These are phyloP conservation scores for Ganoderma lingzhi DNA, from an alignment of 1,284 basidiomycete genomes.

Conservation along the genomic window DNA sequence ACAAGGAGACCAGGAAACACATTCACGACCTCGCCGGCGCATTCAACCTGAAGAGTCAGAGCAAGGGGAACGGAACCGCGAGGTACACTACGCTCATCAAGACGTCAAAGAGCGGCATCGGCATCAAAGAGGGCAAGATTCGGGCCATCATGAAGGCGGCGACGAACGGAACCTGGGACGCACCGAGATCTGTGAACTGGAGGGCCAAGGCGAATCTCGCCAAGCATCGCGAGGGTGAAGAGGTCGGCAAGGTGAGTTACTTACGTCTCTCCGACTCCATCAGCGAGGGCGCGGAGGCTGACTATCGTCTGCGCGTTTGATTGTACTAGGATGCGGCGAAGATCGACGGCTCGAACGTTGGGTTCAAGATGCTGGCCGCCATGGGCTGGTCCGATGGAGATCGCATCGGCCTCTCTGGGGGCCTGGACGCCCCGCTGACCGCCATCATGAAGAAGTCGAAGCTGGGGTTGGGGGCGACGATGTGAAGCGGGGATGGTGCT, in stretches of 20 bases:
- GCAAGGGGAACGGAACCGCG: slow-evolving; percentile 69
- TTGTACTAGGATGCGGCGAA: slow-evolving; percentile 61
- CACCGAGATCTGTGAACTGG: slow-evolving; percentile 40
- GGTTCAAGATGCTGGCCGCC: slow-evolving; percentile 77
- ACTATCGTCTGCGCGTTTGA: slow-evolving; percentile 14
- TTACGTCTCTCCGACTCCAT: slow-evolving; percentile 29
- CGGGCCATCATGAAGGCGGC: slow-evolving; percentile 55
- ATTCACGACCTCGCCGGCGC: slow-evolving; percentile 82
- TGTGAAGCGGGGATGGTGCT: background rate
- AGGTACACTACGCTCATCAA: slow-evolving; percentile 78
- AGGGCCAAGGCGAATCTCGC: slow-evolving; percentile 45
- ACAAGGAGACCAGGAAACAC: slow-evolving; percentile 71
- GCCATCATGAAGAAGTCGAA: slow-evolving; percentile 81
- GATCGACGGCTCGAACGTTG: slow-evolving; percentile 74
- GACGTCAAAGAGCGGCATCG: slow-evolving; percentile 63
- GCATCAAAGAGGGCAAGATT: slow-evolving; percentile 67
- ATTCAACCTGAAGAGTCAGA: slow-evolving; percentile 81
- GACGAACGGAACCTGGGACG: slow-evolving; percentile 43
- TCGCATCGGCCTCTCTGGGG: slow-evolving; percentile 68
- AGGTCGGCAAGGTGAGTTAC: slow-evolving; percentile 68
- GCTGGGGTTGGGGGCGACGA: slow-evolving; percentile 70
- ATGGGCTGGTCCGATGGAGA: slow-evolving; percentile 85
- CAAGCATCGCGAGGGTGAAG: slow-evolving; percentile 74
- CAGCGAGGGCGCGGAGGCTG: background rate
- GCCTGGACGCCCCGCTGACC: slow-evolving; percentile 69